Evolutionary conservation across 768 basidiomycete species (phyloP), one percentile per base, ranked within the genome.

Genomic region (Albatrellus ellisii): DNA sequence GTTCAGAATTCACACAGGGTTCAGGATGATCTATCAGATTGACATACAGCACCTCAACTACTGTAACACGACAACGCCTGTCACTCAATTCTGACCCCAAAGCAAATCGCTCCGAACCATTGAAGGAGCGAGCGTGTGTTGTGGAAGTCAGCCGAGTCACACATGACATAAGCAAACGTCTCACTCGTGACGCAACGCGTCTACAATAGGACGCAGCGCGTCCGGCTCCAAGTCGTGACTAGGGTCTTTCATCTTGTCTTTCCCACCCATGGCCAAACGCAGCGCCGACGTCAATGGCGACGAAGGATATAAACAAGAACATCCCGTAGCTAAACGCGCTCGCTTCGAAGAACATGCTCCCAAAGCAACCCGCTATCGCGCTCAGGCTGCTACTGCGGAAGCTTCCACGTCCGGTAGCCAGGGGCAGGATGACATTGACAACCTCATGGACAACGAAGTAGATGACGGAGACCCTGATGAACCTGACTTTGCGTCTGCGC

Each of bases 391-490:
- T 12, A 21, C 10, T 6, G 17, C 31, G 15, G 32, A 25, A 34
- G 29, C 11, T 42, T 26, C 15, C 37, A 43, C 27, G 47, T 39
- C 12, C 40, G 35, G 22, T 36, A 39, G 26, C 41, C 47, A 29
- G 39, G 20, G 27, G 14, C 33, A 41, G 26, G 34, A 26, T 44
- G 29, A 44, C 21, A 41, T 26, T 34, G 50, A 50, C 6, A 27
- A 12, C 27, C 46, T 45, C 43, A 39, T 20, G 39, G 45, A 46
- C 37, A 43, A 42, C 31, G 52, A 36, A 22, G 46, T 42, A 14
- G 47, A 40, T 18, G 50, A 48, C 9, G 56, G 52, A 12, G 52
- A 54, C 11, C 52, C 43, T 0, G 56, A 54, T 14, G 43, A 41
- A 18, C 45, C 42, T 15, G 22, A 39, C 26, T 46, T 47, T 41